A percentile compares a stretch with the other conserved stretches of the same genome.
Evolutionary conservation across 2,329 filamentous ascomycete genomes (phyloP).

Genomic region (Trichoderma simmonsii): DNA sequence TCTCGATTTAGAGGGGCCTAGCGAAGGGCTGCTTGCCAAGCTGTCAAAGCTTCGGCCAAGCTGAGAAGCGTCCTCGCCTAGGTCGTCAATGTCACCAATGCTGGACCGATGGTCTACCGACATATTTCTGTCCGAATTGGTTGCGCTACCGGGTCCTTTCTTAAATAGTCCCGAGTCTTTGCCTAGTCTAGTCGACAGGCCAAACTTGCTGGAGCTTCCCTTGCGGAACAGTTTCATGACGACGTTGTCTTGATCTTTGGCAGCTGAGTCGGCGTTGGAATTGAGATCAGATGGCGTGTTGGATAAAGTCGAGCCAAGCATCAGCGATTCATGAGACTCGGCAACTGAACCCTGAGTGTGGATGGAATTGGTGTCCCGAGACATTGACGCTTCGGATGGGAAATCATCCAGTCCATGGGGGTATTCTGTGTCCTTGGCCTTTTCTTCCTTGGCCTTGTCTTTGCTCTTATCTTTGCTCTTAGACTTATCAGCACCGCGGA

Average conservation of each 20-base stretch:
- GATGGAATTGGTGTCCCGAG: constrained; percentile 55
- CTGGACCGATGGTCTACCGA: constrained; percentile 55
- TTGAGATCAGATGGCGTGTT: constrained; percentile 56
- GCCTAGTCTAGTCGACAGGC: constrained; percentile 53
- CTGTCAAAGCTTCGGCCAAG: constrained; percentile 56
- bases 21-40: constrained; percentile 52
- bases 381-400: constrained; percentile 51
- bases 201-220: constrained; percentile 64
- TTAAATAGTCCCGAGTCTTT: constrained; percentile 57
- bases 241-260: constrained; percentile 55
- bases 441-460: constrained; percentile 34
- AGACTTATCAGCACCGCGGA: constrained; percentile 40
- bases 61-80: constrained; percentile 43
- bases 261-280: constrained; percentile 35
- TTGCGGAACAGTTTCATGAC: constrained; percentile 62
- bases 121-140: constrained; percentile 55
- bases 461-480: constrained; percentile 32
- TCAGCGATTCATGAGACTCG: constrained; percentile 58
- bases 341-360: constrained; percentile 57
- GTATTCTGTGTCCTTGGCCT: constrained; percentile 38
- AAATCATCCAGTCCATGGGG: constrained; percentile 44
- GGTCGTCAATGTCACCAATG: constrained; percentile 54
- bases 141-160: constrained; percentile 56
- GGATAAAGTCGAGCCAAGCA: constrained; percentile 53
- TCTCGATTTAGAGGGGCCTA: constrained; percentile 50